These are phyloP conservation scores for Hymenoscyphus fructigenus DNA, from an alignment of 2,329 filamentous ascomycete species.

Conservation along the genomic window DNA sequence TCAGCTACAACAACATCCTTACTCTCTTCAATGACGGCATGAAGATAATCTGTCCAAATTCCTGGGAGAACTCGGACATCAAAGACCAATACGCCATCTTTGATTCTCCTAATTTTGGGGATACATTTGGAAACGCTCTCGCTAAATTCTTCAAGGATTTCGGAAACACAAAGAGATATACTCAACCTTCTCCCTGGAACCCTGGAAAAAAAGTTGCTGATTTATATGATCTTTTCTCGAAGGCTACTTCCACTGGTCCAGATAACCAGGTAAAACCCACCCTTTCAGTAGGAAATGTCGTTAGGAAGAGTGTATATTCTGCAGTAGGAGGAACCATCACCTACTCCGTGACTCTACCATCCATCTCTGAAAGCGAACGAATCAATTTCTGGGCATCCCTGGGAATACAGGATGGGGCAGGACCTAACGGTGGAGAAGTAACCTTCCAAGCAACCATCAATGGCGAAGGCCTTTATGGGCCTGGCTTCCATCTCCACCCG, in stretches of 20 bases:
- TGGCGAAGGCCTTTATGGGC: slow-evolving; percentile 16
- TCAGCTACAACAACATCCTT: slow-evolving; percentile 16
- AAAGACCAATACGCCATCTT: slow-evolving; percentile 23
- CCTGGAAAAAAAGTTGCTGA: slow-evolving; percentile 16
- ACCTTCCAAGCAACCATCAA: slow-evolving; percentile 19
- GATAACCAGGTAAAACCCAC: slow-evolving; percentile 20
- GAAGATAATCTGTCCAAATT: slow-evolving; percentile 22
- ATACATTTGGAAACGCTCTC: slow-evolving; percentile 20
- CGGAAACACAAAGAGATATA: slow-evolving; percentile 16
- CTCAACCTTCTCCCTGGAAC: slow-evolving; percentile 20
- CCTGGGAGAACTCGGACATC: slow-evolving; percentile 18
- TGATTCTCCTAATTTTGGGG: slow-evolving; percentile 16
- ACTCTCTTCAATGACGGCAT: slow-evolving; percentile 18
- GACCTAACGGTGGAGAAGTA: slow-evolving; percentile 16
- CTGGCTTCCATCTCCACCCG: slow-evolving; percentile 13
- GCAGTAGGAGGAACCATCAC: slow-evolving; percentile 17
- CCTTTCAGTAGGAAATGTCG: slow-evolving; percentile 17
- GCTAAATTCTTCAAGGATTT: slow-evolving; percentile 17
- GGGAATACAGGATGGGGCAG: slow-evolving; percentile 22
- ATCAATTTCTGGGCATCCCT: slow-evolving; percentile 23
- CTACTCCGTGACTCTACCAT: slow-evolving; percentile 14
- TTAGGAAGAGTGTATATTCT: slow-evolving; percentile 20
- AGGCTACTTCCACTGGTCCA: slow-evolving; percentile 9
- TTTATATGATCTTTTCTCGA: slow-evolving; percentile 17
- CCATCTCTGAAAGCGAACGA: slow-evolving; percentile 12